Percentiles rank a stretch among this genome's conserved stretches.
phyloP scores from a whole-genome alignment of 768 basidiomycete species.

The Termitomyces bulborhizus region DNA sequence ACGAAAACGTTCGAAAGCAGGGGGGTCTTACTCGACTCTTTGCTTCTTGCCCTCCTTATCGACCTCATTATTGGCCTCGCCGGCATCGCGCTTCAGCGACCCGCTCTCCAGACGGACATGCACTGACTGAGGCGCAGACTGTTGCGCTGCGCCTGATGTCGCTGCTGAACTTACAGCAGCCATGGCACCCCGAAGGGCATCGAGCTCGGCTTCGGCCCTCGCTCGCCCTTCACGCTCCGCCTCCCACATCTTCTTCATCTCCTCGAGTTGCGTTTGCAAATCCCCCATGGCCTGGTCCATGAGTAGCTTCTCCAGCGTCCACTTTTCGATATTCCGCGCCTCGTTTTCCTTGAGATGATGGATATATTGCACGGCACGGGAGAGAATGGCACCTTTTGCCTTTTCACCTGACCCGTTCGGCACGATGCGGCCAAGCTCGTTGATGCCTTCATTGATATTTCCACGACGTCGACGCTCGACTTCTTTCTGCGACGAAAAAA shows the following conservation, averaged over 20 bases:
- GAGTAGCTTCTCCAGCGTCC: slow-evolving; percentile 87
- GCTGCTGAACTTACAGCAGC: slow-evolving; percentile 1
- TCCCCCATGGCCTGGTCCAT: slow-evolving; percentile 94
- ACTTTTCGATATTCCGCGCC: slow-evolving; percentile 86
- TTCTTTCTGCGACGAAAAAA: slow-evolving; percentile 68
- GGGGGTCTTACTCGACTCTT: slow-evolving; percentile 30
- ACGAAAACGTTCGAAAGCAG: background rate
- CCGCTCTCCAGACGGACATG: slow-evolving; percentile 9
- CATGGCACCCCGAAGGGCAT: slow-evolving; percentile 36
- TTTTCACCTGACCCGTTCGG: slow-evolving; percentile 85
- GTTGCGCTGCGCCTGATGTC: slow-evolving; percentile 1
- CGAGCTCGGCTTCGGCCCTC: slow-evolving; percentile 61
- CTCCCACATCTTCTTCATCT: slow-evolving; percentile 76
- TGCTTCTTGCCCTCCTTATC: slow-evolving; percentile 26
- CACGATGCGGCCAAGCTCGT: slow-evolving; percentile 82
- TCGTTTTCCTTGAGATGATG: slow-evolving; percentile 88
- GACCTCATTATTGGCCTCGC: background rate
- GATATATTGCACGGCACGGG: slow-evolving; percentile 87
- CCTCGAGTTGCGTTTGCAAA: slow-evolving; percentile 76
- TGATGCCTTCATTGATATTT: slow-evolving; percentile 96
- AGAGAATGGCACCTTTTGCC: slow-evolving; percentile 85
- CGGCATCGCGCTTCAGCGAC: slow-evolving; percentile 13
- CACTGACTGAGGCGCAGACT: slow-evolving; percentile 2
- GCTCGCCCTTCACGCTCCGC: slow-evolving; percentile 60
- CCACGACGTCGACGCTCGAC: slow-evolving; percentile 93